Base-by-base conservation (phyloP, 306 rosid species). In the Fragaria nilgerrensis region DNA sequence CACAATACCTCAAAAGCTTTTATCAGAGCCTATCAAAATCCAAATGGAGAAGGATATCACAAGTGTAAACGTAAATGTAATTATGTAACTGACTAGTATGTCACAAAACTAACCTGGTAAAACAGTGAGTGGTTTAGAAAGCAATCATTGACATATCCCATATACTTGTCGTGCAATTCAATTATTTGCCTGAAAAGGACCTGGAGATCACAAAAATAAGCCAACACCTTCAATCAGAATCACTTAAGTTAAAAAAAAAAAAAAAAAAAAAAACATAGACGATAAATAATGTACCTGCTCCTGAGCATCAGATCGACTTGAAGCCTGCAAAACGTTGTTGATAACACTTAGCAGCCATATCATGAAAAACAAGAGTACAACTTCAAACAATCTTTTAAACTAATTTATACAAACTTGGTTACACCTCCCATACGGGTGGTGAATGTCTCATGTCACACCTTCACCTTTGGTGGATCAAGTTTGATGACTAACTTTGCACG, bases 1-100 rank as follows among this genome's bases (percentile, higher is more conserved):
- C 96, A 90, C 59, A 93, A 90, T 10, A 85, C 85, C 87, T 89
- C 94, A 84, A 90, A 93, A 15, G 98, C 94, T 74, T 88, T 94
- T 79, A 86, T 93, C 27, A 94, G 80, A 39, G 96, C 94, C 98
- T 93, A 83, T 39, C 77, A 66, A 36, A 63, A 79, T 58, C 9
- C 75, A 58, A 36, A 78, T 4, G 37, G 5, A 52, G 56, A 14
- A 75, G 37, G 43, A 41, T 12, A 48, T 5, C 48, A 68, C 22
- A 36, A 73, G 58, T 48, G n/a, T 78, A 63, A 72, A 52, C 69
- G 29, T 23, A 69, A 34, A 75, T 44, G 48, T 44, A 44, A 44
- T 9, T 9, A 59, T 49, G 32, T 58, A 49, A 64, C 63, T 58
- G 59, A 66, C 50, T 5, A 48, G 59, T 44, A 52, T 39, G 53